phyloP scores from a whole-genome alignment of 805 yeast species.

The Yarrowia deformans region DNA sequence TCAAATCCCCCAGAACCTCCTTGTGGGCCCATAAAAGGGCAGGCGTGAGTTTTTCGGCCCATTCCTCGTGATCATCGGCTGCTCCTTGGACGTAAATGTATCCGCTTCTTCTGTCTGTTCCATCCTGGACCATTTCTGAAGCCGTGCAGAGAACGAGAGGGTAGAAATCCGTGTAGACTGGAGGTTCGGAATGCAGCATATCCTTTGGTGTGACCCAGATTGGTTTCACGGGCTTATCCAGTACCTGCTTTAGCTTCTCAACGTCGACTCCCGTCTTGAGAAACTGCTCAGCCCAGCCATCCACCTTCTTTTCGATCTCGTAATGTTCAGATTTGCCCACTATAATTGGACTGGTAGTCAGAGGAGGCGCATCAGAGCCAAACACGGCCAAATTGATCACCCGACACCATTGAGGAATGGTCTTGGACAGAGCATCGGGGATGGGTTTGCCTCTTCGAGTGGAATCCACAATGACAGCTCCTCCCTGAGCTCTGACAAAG shows the following conservation, averaged over 20 bases:
- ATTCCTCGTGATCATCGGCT: conserved; percentile 90
- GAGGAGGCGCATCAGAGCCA: conserved; percentile 49
- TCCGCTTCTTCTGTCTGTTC: conserved; percentile 56
- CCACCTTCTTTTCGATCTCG: conserved; percentile 59
- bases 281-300: conserved; percentile 58
- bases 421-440: conserved; percentile 88
- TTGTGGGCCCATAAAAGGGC: conserved; percentile 62
- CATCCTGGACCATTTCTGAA: conserved; percentile 68
- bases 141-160: conserved; percentile 67
- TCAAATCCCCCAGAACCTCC: conserved; percentile 47
- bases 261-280: conserved; percentile 54
- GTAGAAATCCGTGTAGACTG: conserved; percentile 51
- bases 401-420: conserved; percentile 92
- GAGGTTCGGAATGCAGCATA: conserved; percentile 51
- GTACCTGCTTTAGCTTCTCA: conserved; percentile 49
- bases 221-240: conserved; percentile 66
- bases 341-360: conserved; percentile 60
- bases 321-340: conserved; percentile 65
- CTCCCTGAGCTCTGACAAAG: conserved; percentile 54
- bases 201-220: conserved; percentile 71
- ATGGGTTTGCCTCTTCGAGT: conserved; percentile 83
- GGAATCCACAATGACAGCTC: conserved; percentile 76
- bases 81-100: conserved; percentile 86
- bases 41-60: conserved; percentile 70
- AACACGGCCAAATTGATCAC: conserved; percentile 66